Evolutionary conservation across 73 alveolate genomes (phyloP).

Genomic region (Symbiodinium natans): DNA sequence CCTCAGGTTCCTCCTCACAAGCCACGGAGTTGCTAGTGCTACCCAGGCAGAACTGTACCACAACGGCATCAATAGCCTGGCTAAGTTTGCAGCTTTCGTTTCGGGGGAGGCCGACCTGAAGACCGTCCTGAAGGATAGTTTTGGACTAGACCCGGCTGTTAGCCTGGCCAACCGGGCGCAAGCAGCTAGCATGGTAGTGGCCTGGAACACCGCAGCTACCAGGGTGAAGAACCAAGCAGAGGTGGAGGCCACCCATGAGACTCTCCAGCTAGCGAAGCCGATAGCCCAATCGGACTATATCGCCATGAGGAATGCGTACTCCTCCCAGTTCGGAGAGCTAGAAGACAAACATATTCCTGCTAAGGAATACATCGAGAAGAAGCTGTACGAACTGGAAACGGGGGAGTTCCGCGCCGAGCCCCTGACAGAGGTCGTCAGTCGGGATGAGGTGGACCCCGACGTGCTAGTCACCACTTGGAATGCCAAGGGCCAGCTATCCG

Average conservation of each 20-base stretch:
- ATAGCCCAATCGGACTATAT: background rate
- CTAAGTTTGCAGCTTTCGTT: background rate
- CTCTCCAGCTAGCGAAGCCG: background rate
- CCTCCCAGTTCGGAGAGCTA: background rate
- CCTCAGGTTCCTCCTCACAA: background rate
- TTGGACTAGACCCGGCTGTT: background rate
- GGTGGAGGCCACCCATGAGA: background rate
- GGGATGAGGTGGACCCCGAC: constrained; percentile 15
- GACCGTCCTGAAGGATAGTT: background rate
- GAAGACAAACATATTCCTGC: background rate
- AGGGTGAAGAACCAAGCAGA: background rate
- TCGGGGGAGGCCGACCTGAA: background rate
- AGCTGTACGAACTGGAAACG: background rate
- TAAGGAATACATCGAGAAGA: constrained; percentile 7
- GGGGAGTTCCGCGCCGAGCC: constrained; percentile 12
- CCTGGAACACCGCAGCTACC: background rate
- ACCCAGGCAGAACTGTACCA: background rate
- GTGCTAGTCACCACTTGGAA: background rate
- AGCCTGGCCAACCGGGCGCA: background rate
- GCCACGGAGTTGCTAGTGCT: background rate
- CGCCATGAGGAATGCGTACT: background rate
- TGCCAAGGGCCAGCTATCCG: background rate
- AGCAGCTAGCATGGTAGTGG: background rate
- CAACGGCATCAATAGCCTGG: background rate
- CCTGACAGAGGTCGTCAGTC: background rate